Evolutionary conservation across 306 rosid genomes (phyloP), one percentile per base, ranked within the genome.

Genomic region (Cicer chorassanicum): DNA sequence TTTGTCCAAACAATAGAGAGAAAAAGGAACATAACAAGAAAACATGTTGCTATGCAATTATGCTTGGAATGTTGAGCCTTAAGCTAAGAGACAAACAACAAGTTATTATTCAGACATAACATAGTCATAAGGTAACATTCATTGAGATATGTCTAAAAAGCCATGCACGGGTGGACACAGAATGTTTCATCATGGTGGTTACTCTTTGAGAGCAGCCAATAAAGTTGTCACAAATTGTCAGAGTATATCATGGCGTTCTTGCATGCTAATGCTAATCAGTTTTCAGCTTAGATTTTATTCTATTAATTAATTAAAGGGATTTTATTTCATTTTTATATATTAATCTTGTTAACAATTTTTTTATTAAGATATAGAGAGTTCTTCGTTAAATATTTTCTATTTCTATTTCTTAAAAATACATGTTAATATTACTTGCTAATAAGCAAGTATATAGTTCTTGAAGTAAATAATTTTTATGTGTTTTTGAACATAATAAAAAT

Each of bases 211-310:
- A 53, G 19, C 36, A 54, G 48, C 21, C 78, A 67, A 69, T 56
- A 54, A 76, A 73, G 62, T 74, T 74, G 42, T 75, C 8, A 19
- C 64, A 63, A 56, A 16, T 57, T 82, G 85, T 72, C 79, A 82
- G 73, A 82, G 29, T 9, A 82, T 77, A 76, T 29, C 34, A 77
- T 72, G 79, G 75, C n/a, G 39, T 76, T 75, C 70, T 41, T 80
- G 80, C 18, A 60, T 59, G 65, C 34, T 29, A 29, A 29, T 24
- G 34, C 34, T 19, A 19, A 19, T 19, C 21, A 16, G 21, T 19
- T 19, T 19, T 19, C 21, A 19, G 21, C 1, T 19, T 19, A 19
- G 1, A 19, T 19, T 19, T 19, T 1, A 19, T 19, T 19, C 21
- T 19, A 19, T 19, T 19, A 19, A 19, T 19, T 19, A 19, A 19